Evolutionary conservation across 2,329 filamentous ascomycete species (phyloP).

Genomic region (Aschersonia sp.): DNA sequence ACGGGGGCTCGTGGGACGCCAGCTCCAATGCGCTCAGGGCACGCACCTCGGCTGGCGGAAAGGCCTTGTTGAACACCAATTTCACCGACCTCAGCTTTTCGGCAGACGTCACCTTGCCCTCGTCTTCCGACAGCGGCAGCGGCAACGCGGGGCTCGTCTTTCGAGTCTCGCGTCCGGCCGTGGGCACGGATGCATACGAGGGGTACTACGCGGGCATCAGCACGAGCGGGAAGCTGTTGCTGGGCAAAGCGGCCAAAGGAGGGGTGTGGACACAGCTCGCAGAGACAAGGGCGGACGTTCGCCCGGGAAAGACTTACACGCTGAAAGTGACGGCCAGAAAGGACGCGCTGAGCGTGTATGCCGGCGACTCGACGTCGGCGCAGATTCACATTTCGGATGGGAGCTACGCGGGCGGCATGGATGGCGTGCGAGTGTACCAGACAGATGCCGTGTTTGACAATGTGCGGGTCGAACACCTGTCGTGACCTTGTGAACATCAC

Average conservation of each 20-base stretch:
- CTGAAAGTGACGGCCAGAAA: conserved; percentile 5
- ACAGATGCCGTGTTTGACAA: conserved; percentile 9
- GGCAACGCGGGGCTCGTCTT: conserved; percentile 20
- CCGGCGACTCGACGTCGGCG: conserved; percentile 4
- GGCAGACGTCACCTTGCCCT: conserved; percentile 10
- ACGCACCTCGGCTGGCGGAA: conserved; percentile 6
- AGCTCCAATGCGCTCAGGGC: conserved; percentile 9
- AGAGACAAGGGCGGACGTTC: conserved; percentile 2
- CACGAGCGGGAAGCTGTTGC: conserved; percentile 9
- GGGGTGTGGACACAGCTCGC: conserved; percentile 4
- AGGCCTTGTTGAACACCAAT: conserved; percentile 20
- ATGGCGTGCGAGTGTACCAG: conserved; percentile 7
- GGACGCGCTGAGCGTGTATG: conserved; percentile 5
- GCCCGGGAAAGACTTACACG: conserved; percentile 2
- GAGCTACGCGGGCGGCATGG: conserved; percentile 5
- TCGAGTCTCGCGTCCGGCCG: conserved; percentile 11
- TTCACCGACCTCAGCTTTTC: conserved; percentile 18
- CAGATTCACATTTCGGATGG: conserved; percentile 5
- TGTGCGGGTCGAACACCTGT: conserved; percentile 5
- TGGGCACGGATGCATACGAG: conserved; percentile 4
- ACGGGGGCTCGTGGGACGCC: conserved; percentile 7
- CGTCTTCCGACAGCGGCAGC: conserved; percentile 3
- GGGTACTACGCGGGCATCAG: conserved; percentile 18
- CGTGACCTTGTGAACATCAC: background rate
- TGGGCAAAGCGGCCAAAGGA: conserved; percentile 8